These are phyloP conservation scores for Candida ipomoeae DNA, from an alignment of 805 yeast genomes.

Conservation along the genomic window DNA sequence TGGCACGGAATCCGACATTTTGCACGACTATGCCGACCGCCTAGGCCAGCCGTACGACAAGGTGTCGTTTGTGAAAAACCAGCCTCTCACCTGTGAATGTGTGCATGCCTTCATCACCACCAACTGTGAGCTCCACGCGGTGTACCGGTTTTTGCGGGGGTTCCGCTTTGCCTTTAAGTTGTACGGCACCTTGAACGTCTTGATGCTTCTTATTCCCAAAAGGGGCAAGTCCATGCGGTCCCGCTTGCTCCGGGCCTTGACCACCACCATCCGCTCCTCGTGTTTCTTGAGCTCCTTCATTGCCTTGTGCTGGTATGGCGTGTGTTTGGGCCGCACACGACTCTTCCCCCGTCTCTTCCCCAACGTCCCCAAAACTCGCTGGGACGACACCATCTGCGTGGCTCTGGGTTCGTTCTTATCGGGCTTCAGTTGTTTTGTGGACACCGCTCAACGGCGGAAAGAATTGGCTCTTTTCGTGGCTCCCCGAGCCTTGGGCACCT, in stretches of 20 bases:
- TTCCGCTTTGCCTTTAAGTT: conserved; percentile 37
- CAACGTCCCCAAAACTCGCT: conserved; percentile 25
- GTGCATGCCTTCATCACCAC: conserved; percentile 38
- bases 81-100: conserved; percentile 37
- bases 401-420: conserved; percentile 37
- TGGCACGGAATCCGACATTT: conserved; percentile 31
- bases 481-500: conserved; percentile 35
- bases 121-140: conserved; percentile 45
- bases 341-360: conserved; percentile 39
- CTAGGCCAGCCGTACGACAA: conserved; percentile 30
- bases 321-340: conserved; percentile 40
- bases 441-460: conserved; percentile 38
- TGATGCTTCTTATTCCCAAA: conserved; percentile 24
- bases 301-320: conserved; percentile 44
- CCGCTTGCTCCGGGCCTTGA: conserved; percentile 21
- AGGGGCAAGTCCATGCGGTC: conserved; percentile 12
- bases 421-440: conserved; percentile 41
- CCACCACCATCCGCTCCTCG: conserved; percentile 37
- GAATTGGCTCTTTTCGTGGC: conserved; percentile 48
- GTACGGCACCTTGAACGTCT: conserved; percentile 38
- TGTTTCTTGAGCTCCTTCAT: conserved; percentile 42
- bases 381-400: conserved; percentile 40
- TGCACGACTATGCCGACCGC: conserved; percentile 29
- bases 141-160: conserved; percentile 42
- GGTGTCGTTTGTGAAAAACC: conserved; percentile 24